Percentiles rank a stretch among this genome's conserved stretches.
phyloP scores from a whole-genome alignment of 768 basidiomycete genomes.

The Coprinopsis sp. region DNA sequence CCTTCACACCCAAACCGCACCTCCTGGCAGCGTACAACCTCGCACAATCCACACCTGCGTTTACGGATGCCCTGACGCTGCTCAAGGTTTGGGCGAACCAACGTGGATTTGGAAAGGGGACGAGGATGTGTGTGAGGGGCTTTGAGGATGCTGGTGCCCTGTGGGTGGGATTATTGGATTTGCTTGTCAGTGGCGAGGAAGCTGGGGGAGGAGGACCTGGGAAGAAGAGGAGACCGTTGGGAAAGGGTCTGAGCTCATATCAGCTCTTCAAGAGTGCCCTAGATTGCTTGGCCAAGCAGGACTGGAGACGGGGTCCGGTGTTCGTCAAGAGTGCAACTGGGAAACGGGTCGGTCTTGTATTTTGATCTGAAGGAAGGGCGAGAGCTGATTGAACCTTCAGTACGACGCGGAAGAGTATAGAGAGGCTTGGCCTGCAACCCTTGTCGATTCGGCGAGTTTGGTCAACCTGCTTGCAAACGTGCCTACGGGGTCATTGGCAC shows the following conservation, averaged over 20 bases:
- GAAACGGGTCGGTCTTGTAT: constrained; percentile 41
- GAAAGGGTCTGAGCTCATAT: constrained; percentile 83
- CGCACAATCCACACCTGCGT: constrained; percentile 55
- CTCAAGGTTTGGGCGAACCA: constrained; percentile 90
- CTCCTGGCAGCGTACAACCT: constrained; percentile 51
- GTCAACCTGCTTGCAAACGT: constrained; percentile 76
- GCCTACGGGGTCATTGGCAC: constrained; percentile 69
- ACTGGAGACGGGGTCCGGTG: constrained; percentile 52
- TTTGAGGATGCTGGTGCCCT: constrained; percentile 64
- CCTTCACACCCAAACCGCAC: constrained; percentile 43
- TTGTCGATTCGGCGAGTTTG: constrained; percentile 75
- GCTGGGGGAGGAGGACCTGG: constrained; percentile 20
- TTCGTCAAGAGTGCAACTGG: constrained; percentile 56
- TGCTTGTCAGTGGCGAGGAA: constrained; percentile 69
- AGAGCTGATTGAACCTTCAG: constrained; percentile 27
- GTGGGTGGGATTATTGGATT: constrained; percentile 63
- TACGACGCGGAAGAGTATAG: constrained; percentile 55
- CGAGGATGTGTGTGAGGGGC: constrained; percentile 55
- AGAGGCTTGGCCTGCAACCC: constrained; percentile 47
- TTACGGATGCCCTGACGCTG: constrained; percentile 69
- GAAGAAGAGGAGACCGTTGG: constrained; percentile 55
- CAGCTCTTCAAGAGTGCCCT: constrained; percentile 83
- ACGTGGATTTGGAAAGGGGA: constrained; percentile 67
- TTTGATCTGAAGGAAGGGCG: background rate
- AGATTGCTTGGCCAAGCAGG: constrained; percentile 76